phyloP scores from a whole-genome alignment of 176 grass and related monocot genomes.

The Rhynchospora breviuscula region DNA sequence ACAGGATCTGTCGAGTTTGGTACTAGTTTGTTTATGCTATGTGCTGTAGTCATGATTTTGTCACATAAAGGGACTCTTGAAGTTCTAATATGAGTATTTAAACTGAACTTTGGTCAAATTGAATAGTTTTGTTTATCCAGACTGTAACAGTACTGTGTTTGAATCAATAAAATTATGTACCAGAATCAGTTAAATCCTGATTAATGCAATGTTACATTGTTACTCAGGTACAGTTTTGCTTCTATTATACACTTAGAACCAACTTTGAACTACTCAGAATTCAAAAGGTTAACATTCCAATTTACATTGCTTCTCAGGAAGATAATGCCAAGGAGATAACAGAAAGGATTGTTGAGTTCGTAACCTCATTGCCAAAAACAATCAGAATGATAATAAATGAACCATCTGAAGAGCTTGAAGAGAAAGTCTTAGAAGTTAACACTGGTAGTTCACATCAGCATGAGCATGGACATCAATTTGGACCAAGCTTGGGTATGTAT shows the following conservation, averaged over 20 bases:
- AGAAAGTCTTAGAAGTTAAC: constrained; percentile 16
- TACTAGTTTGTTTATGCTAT: not conserved
- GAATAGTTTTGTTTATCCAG: not conserved
- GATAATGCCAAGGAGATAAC: constrained; percentile 29
- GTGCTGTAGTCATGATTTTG: not conserved
- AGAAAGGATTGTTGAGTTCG: constrained; percentile 31
- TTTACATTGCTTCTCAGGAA: constrained; percentile 23
- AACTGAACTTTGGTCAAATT: not conserved
- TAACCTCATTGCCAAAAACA: constrained; percentile 28
- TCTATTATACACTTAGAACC: not conserved
- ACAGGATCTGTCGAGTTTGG: not conserved
- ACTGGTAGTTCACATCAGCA: not conserved
- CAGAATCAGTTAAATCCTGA: constrained; percentile 1
- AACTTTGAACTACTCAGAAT: not conserved
- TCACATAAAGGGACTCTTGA: not conserved
- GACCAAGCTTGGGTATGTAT: constrained; percentile 26
- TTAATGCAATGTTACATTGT: not conserved
- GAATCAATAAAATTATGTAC: not conserved
- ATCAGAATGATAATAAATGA: constrained; percentile 14
- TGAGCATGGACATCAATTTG: constrained; percentile 6
- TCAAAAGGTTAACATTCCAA: not conserved
- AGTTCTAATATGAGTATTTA: not conserved
- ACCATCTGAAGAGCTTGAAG: not conserved
- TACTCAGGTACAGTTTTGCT: not conserved
- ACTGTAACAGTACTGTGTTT: not conserved